phyloP scores from a whole-genome alignment of 2,329 filamentous ascomycete genomes.

The Botryosphaeria dothidea region DNA sequence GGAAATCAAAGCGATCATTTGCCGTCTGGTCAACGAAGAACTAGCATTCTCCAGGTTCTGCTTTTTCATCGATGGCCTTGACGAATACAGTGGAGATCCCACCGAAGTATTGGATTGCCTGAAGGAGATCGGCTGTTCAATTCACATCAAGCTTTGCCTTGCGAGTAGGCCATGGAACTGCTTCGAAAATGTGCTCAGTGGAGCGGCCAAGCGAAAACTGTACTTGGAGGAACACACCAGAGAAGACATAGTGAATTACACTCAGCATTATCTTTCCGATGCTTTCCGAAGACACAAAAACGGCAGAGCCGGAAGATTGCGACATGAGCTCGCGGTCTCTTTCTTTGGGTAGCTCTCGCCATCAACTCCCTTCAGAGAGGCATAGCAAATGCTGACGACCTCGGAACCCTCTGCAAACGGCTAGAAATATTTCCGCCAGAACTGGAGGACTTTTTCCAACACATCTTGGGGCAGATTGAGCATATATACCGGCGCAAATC shows the following conservation, averaged over 20 bases:
- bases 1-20: neutral
- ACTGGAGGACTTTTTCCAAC: too few relatives aligned
- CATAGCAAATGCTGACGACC: too few relatives aligned
- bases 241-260: neutral
- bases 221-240: neutral
- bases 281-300: too few relatives aligned
- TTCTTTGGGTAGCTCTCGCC: too few relatives aligned
- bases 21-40: neutral
- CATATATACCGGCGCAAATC: too few relatives aligned
- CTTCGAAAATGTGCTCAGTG: conserved; percentile 22
- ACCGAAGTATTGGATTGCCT: neutral
- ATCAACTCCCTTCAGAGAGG: too few relatives aligned
- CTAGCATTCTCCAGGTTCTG: neutral
- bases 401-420: too few relatives aligned
- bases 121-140: neutral
- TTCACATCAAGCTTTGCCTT: conserved; percentile 18
- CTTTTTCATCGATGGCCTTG: too few relatives aligned
- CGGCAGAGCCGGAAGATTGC: too few relatives aligned
- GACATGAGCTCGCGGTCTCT: too few relatives aligned
- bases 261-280: neutral
- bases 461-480: too few relatives aligned
- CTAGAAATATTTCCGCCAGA: too few relatives aligned
- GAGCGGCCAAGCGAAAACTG: neutral
- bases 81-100: neutral
- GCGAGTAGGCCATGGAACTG: conserved; percentile 22